Conservation (phyloP, 2,329 filamentous ascomycete species). For the Sordariomycetes sp. region DNA sequence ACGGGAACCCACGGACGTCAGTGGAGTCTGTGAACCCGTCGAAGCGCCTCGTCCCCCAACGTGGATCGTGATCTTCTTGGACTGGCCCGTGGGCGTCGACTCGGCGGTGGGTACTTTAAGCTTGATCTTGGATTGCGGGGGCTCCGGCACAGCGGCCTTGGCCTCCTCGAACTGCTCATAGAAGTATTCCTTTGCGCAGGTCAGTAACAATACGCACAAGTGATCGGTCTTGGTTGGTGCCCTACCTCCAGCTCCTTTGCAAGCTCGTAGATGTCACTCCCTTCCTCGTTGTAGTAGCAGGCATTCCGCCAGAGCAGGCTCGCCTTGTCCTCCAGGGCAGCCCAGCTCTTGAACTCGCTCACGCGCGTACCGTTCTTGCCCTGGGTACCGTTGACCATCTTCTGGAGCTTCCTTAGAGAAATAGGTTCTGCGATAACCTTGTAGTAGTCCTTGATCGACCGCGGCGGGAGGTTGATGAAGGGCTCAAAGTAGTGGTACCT, state of each 20-base stretch:
- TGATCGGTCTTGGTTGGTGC: background rate
- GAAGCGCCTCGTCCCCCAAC: constrained; percentile 46
- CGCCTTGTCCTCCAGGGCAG: constrained; percentile 65
- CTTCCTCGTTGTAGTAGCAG: constrained; percentile 82
- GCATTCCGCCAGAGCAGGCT: constrained; percentile 81
- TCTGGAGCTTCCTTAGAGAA: constrained; percentile 65
- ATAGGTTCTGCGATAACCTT: constrained; percentile 69
- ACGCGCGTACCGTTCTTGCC: constrained; percentile 48
- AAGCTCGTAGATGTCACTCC: constrained; percentile 68
- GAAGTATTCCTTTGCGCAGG: constrained; percentile 47
- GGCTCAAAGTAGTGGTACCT: constrained; percentile 44
- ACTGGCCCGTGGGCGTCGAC: constrained; percentile 24
- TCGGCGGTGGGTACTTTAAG: constrained; percentile 49
- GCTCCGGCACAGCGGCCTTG: constrained; percentile 58
- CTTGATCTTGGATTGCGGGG: constrained; percentile 65
- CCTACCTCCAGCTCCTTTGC: constrained; percentile 67
- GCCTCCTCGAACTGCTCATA: constrained; percentile 55
- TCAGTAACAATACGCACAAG: background rate
- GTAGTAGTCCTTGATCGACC: constrained; percentile 74
- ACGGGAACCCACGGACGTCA: constrained; percentile 15
- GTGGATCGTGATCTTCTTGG: constrained; percentile 59
- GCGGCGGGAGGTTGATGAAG: constrained; percentile 66
- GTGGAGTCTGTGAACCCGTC: constrained; percentile 14
- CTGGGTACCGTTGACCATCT: constrained; percentile 60
- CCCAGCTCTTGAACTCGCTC: constrained; percentile 70